Conservation (phyloP, 352 stramenopile genomes). For the Pythium rishiriense region DNA sequence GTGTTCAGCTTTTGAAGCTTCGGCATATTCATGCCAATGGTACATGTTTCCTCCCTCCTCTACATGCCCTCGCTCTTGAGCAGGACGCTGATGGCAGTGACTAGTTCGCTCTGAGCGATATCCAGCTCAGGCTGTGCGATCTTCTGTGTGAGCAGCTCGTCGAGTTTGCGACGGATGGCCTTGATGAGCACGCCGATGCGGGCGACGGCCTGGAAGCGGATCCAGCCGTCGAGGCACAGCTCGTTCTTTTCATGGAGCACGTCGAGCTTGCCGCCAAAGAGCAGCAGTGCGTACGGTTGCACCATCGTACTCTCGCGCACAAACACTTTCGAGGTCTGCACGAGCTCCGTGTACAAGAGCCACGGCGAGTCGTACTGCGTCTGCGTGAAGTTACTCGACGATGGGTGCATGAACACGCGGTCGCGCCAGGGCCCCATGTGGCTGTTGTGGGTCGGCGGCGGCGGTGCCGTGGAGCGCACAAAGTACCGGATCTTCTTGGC, state of each 20-base stretch:
- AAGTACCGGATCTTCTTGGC: conserved; percentile 95
- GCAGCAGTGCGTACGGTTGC: conserved; percentile 94
- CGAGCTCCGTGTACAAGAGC: conserved; percentile 94
- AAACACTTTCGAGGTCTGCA: conserved; percentile 98
- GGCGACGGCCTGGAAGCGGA: conserved; percentile 93
- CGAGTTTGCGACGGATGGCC: conserved; percentile 92
- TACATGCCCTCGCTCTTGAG: conserved; percentile 85
- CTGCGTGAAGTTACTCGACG: conserved; percentile 89
- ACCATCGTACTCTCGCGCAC: conserved; percentile 97
- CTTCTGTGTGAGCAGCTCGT: conserved; percentile 92
- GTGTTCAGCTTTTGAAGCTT: conserved; percentile 1
- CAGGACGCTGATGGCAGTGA: conserved; percentile 77
- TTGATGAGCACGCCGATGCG: conserved; percentile 97
- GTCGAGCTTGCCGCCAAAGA: conserved; percentile 96
- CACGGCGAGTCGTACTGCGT: conserved; percentile 95
- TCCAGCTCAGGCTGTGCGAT: conserved; percentile 92
- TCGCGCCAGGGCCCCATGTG: conserved; percentile 52
- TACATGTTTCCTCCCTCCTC: conserved; percentile 10
- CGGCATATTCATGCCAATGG: too few relatives aligned
- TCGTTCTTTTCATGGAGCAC: conserved; percentile 92
- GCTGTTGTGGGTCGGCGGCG: not conserved
- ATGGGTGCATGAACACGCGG: conserved; percentile 97
- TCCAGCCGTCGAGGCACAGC: conserved; percentile 88
- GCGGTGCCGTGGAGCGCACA: conserved; percentile 41
- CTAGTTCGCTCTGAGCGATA: conserved; percentile 84